These are phyloP conservation scores for Penicillium sp. DNA, from an alignment of 2,329 filamentous ascomycete species.

Conservation along the genomic window DNA sequence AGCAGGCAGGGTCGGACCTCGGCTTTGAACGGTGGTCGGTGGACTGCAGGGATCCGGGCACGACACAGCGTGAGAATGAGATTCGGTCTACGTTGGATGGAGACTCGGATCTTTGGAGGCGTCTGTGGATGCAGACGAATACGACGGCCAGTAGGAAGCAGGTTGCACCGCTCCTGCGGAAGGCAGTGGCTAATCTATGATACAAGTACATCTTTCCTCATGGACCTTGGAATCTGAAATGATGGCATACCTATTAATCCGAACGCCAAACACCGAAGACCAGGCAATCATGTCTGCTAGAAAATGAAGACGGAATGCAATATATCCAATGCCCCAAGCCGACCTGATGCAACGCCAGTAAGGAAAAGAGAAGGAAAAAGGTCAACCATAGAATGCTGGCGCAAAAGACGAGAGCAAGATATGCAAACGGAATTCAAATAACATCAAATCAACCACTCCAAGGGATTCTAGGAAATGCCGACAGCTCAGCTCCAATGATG, in stretches of 20 bases:
- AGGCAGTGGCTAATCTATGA: conserved; percentile 35
- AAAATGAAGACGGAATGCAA: conserved; percentile 8
- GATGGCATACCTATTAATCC: not conserved
- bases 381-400: not conserved
- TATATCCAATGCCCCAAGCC: conserved; percentile 24
- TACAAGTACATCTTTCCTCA: not conserved
- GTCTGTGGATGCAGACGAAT: conserved; percentile 55
- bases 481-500: conserved; percentile 4
- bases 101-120: conserved; percentile 38
- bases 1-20: conserved; percentile 43
- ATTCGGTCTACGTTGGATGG: conserved; percentile 14
- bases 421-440: conserved; percentile 6
- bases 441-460: conserved; percentile 1
- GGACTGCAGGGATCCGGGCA: conserved; percentile 23
- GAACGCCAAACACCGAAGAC: conserved; percentile 11
- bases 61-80: conserved; percentile 16
- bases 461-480: conserved; percentile 1
- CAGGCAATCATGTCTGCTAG: conserved; percentile 3
- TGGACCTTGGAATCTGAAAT: too few relatives aligned
- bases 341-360: conserved; percentile 25
- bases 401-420: not conserved
- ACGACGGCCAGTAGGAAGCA: conserved; percentile 59
- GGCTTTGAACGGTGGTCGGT: conserved; percentile 33
- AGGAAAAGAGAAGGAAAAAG: conserved; percentile 3
- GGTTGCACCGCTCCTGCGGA: conserved; percentile 57